phyloP scores from a whole-genome alignment of 1,284 basidiomycete species.

The Sanghuangporus weigelae region DNA sequence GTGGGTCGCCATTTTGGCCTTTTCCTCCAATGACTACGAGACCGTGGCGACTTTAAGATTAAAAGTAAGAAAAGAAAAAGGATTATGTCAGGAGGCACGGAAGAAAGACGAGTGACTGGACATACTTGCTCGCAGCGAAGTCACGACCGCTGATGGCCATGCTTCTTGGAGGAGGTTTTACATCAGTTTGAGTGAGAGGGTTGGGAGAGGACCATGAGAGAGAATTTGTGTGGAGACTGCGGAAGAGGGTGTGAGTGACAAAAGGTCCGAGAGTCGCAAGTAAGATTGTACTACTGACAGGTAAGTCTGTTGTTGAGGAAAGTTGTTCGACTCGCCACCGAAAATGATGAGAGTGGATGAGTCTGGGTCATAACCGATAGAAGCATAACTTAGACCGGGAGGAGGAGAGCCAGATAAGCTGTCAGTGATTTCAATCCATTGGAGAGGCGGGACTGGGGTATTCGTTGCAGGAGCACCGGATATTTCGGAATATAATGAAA shows the following conservation, averaged over 20 bases:
- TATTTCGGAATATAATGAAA: slow-evolving; percentile 27
- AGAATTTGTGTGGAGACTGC: slow-evolving; percentile 53
- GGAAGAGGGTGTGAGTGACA: slow-evolving; percentile 1
- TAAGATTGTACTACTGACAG: slow-evolving; percentile 40
- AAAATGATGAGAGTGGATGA: slow-evolving; percentile 62
- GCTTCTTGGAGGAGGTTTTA: slow-evolving; percentile 55
- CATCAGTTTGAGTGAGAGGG: slow-evolving; percentile 39
- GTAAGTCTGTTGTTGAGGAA: slow-evolving; percentile 60
- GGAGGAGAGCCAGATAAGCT: slow-evolving; percentile 49
- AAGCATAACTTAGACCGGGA: slow-evolving; percentile 64
- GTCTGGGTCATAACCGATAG: slow-evolving; percentile 47
- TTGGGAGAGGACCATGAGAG: slow-evolving; percentile 56
- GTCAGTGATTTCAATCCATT: slow-evolving; percentile 69
- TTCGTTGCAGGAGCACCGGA: slow-evolving; percentile 29
- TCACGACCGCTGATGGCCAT: slow-evolving; percentile 58
- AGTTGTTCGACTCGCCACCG: slow-evolving; percentile 65
- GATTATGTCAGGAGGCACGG: slow-evolving; percentile 17
- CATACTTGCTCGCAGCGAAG: slow-evolving; percentile 74
- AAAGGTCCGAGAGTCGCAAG: not conserved
- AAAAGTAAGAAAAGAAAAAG: slow-evolving; percentile 10
- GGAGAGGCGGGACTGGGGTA: slow-evolving; percentile 40
- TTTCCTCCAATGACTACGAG: slow-evolving; percentile 70
- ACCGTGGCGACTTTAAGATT: slow-evolving; percentile 49
- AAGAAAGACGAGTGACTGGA: slow-evolving; percentile 19
- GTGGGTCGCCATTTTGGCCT: slow-evolving; percentile 41